Percentiles rank a stretch among this genome's conserved stretches.
Conservation (phyloP, 108 stramenopile species). For the Cyclostephanos invisitatus region DNA sequence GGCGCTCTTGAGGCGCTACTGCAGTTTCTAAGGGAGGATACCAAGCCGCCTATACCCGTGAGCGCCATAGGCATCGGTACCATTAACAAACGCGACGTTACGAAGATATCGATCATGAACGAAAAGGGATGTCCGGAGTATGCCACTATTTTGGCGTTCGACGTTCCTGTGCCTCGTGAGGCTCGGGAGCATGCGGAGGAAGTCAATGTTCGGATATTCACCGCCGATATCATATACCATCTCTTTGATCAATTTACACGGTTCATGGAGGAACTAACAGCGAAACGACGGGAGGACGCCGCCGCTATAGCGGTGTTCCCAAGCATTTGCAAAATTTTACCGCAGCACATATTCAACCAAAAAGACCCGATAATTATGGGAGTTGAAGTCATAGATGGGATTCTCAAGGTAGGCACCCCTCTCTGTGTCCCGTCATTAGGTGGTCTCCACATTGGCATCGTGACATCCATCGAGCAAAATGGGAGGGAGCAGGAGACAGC, state of each 20-base stretch:
- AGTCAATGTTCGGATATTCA: slow-evolving; percentile 94
- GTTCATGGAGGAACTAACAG: slow-evolving; percentile 86
- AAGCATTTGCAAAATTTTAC: slow-evolving; percentile 90
- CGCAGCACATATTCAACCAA: slow-evolving; percentile 97
- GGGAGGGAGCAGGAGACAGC: slow-evolving; percentile 90
- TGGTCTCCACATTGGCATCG: slow-evolving; percentile 89
- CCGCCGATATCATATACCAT: slow-evolving; percentile 99
- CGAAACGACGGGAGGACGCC: slow-evolving; percentile 83
- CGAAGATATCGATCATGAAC: slow-evolving; percentile 97
- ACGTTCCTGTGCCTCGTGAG: slow-evolving; percentile 93
- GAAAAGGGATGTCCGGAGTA: slow-evolving; percentile 94
- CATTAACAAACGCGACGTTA: slow-evolving; percentile 97
- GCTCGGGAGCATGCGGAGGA: slow-evolving; percentile 93
- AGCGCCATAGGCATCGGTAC: slow-evolving; percentile 95
- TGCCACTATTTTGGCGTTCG: slow-evolving; percentile 97
- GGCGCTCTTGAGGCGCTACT: slow-evolving; percentile 98
- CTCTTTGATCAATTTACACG: slow-evolving; percentile 96
- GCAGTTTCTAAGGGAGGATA: slow-evolving; percentile 96
- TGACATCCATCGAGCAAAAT: slow-evolving; percentile 95
- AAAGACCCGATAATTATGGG: slow-evolving; percentile 99
- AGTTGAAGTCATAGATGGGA: slow-evolving; percentile 94
- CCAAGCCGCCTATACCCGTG: slow-evolving; percentile 97
- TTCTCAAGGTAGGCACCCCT: slow-evolving; percentile 96
- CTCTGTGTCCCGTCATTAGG: slow-evolving; percentile 93
- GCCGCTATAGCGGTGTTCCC: slow-evolving; percentile 89